Evolutionary conservation across 2,329 filamentous ascomycete genomes (phyloP).

Genomic region (Cladosporium sp.): DNA sequence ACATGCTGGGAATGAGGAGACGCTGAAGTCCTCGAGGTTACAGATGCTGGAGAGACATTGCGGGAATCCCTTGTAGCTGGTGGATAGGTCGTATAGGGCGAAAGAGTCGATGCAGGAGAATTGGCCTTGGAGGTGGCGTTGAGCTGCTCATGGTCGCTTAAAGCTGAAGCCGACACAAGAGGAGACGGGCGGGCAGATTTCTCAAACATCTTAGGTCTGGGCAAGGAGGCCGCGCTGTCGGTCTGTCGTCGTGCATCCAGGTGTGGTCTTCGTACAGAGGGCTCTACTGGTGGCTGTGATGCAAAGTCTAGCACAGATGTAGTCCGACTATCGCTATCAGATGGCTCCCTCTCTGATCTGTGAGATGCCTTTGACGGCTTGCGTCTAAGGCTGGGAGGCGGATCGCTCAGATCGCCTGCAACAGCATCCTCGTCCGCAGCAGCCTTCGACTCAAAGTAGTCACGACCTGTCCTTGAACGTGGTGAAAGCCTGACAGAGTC

Average conservation of each 20-base stretch:
- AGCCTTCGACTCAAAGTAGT: conserved; percentile 24
- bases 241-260: conserved; percentile 27
- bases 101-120: neutral
- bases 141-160: neutral
- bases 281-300: conserved; percentile 12
- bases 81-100: neutral
- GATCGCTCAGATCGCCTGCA: conserved; percentile 17
- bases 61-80: conserved; percentile 16
- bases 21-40: conserved; percentile 11
- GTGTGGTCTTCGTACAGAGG: conserved; percentile 19
- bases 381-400: neutral
- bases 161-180: conserved; percentile 18
- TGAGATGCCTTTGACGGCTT: neutral
- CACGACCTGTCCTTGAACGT: conserved; percentile 18
- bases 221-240: conserved; percentile 19
- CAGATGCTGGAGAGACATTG: conserved; percentile 24
- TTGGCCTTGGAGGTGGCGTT: neutral
- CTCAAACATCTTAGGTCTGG: conserved; percentile 24
- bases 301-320: conserved; percentile 25
- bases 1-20: conserved; percentile 16
- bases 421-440: conserved; percentile 22
- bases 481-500: conserved; percentile 24
- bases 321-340: neutral
- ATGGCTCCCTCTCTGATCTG: conserved; percentile 14
- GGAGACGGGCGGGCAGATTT: conserved; percentile 25